Percentiles rank a stretch among this genome's conserved stretches.
These are phyloP conservation scores for Plasmodium inui DNA, from an alignment of 169 alveolate species.

Conservation along the genomic window DNA sequence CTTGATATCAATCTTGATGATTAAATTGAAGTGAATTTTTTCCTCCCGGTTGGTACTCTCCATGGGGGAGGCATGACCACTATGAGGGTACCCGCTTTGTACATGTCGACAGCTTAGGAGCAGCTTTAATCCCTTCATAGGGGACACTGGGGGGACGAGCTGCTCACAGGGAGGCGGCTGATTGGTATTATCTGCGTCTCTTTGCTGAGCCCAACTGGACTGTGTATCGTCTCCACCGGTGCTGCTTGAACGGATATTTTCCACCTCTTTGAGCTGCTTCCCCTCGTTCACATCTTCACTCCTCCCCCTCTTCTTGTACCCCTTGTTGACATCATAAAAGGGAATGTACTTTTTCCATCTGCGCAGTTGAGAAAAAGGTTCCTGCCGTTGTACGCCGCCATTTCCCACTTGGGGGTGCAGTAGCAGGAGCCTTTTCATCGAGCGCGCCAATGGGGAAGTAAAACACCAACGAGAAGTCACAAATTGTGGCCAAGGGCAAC, in stretches of 20 bases:
- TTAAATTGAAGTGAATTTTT: constrained; percentile 29
- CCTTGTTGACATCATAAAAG: constrained; percentile 49
- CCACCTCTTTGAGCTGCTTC: neutral
- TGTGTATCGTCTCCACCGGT: neutral
- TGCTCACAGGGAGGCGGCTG: neutral
- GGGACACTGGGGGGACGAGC: constrained; percentile 39
- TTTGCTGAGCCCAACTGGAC: neutral
- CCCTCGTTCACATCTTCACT: neutral
- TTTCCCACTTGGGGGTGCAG: neutral
- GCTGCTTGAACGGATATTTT: neutral
- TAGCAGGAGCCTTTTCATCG: neutral
- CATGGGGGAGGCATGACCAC: neutral
- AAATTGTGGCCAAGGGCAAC: too few species aligned
- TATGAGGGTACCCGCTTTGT: neutral
- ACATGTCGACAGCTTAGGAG: constrained; percentile 20
- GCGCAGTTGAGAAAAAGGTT: constrained; percentile 1
- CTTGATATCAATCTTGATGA: constrained; percentile 50
- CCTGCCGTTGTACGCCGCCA: neutral
- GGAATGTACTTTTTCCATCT: constrained; percentile 64
- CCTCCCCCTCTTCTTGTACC: neutral
- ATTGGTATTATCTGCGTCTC: neutral
- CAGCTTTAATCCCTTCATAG: constrained; percentile 57
- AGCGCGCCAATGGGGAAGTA: neutral
- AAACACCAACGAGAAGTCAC: neutral
- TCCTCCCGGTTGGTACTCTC: neutral